These are phyloP conservation scores for Saccharomycopsis crataegensis DNA, from an alignment of 1,139 yeast genomes.

Conservation along the genomic window DNA sequence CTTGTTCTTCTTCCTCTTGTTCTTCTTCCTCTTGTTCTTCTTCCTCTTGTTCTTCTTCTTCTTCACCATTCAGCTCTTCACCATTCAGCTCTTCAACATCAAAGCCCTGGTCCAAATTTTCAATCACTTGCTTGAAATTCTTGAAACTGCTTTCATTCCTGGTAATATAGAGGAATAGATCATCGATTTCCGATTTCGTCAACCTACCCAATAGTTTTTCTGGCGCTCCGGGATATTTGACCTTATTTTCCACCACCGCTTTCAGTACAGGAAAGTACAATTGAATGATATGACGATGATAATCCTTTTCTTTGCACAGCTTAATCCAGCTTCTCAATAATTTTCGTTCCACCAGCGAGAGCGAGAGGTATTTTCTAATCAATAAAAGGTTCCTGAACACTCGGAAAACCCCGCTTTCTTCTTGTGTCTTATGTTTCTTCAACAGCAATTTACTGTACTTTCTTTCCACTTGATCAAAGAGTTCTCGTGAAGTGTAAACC, in stretches of 20 bases:
- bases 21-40: neutral
- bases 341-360: neutral
- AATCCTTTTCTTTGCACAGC: slow-evolving; percentile 1
- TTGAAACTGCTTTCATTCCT: neutral
- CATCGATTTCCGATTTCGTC: neutral
- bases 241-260: neutral
- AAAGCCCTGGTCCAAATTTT: neutral
- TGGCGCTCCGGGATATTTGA: neutral
- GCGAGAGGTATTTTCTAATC: neutral
- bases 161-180: neutral
- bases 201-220: neutral
- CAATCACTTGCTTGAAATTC: neutral
- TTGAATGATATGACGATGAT: neutral
- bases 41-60: neutral
- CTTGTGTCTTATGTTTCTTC: neutral
- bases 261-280: neutral
- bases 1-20: neutral
- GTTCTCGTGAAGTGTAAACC: neutral
- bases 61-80: neutral
- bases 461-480: neutral
- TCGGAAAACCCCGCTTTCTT: neutral
- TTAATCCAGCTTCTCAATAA: neutral
- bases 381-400: neutral
- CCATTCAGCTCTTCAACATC: neutral
- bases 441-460: neutral